Percentiles rank a stretch among this genome's conserved stretches.
These are phyloP conservation scores for Solanum dulcamara DNA, from an alignment of 257 asterid genomes.

Conservation along the genomic window DNA sequence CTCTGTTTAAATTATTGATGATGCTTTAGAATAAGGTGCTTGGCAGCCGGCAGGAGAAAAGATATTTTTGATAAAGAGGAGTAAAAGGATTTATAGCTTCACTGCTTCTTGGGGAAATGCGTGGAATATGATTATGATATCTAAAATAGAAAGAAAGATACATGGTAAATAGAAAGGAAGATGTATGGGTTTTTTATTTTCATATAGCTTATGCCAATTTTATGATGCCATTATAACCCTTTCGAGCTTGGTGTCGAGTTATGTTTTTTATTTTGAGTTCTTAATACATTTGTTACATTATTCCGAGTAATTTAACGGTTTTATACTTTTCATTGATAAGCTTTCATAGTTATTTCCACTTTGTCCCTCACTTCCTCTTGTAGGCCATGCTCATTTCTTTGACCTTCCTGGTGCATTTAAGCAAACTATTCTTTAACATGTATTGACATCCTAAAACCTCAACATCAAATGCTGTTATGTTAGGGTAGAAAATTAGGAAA, in stretches of 20 bases:
- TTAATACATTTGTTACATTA: not conserved
- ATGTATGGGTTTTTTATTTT: too few species aligned
- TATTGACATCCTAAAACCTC: not conserved
- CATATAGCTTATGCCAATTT: too few species aligned
- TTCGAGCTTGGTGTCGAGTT: not conserved
- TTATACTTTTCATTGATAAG: not conserved
- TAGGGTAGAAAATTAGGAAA: not conserved
- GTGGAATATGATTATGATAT: too few species aligned
- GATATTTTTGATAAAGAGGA: too few species aligned
- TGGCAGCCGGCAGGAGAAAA: too few species aligned
- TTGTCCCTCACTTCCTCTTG: not conserved
- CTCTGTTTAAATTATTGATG: too few species aligned
- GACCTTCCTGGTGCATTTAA: not conserved
- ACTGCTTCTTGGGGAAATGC: too few species aligned
- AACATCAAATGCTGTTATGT: not conserved
- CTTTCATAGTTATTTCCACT: not conserved
- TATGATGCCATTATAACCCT: too few species aligned
- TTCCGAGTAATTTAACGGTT: not conserved
- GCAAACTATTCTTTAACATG: not conserved
- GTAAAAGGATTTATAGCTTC: too few species aligned
- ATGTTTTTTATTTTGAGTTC: not conserved
- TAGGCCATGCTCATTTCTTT: not conserved
- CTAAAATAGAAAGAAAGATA: too few species aligned
- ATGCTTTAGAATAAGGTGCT: too few species aligned
- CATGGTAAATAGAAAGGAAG: too few species aligned